Conservation (phyloP, 306 rosid genomes). For the Glycine tomentella region DNA sequence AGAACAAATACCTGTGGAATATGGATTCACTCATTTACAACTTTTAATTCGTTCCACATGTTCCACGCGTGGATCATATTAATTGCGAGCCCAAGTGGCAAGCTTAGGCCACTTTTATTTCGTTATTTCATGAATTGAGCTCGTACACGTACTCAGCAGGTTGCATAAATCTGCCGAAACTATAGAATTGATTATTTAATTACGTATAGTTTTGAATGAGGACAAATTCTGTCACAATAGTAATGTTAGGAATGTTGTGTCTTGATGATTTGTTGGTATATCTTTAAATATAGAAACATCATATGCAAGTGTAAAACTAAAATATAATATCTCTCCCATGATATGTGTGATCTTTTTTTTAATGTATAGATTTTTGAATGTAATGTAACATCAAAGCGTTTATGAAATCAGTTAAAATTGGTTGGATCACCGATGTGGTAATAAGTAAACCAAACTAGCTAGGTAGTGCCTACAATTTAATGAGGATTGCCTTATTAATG, state of each 20-base stretch:
- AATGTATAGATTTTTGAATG: too few relatives aligned
- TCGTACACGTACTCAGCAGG: background rate
- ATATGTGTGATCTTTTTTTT: too few relatives aligned
- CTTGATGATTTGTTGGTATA: too few relatives aligned
- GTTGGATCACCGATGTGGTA: background rate
- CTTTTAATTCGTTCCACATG: background rate
- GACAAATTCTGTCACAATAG: too few relatives aligned
- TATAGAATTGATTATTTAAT: background rate
- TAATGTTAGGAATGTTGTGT: too few relatives aligned
- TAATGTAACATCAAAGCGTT: too few relatives aligned
- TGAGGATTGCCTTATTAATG: background rate
- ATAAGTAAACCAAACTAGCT: background rate
- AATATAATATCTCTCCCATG: too few relatives aligned
- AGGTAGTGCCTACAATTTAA: slow-evolving; percentile 1
- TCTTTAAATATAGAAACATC: too few relatives aligned
- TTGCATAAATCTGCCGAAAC: background rate
- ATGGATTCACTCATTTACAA: background rate
- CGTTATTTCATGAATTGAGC: background rate
- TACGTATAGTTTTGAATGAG: too few relatives aligned
- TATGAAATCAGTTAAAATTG: background rate
- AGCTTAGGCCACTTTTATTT: slow-evolving; percentile 15
- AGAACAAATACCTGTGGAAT: background rate
- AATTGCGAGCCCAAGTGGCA: background rate
- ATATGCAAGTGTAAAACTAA: too few relatives aligned
- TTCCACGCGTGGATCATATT: background rate